Base-by-base conservation (phyloP, 805 yeast species). In the Candida caryicola region DNA sequence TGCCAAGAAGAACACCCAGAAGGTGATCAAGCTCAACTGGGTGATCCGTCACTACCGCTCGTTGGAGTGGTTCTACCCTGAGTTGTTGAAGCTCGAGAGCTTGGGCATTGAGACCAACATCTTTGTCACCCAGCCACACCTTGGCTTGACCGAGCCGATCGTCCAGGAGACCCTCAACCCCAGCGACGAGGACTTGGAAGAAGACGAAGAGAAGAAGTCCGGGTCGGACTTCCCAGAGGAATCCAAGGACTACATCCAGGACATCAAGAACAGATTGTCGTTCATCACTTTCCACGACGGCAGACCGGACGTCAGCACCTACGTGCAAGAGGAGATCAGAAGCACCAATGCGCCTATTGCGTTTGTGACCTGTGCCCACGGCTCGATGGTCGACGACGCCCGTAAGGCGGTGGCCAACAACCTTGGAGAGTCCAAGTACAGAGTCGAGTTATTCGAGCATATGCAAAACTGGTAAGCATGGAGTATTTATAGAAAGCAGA, bases 301-400 rank as follows among this genome's bases (percentile, higher is more conserved):
- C 25, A 64, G 79, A 55, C 71, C 77, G 12, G 47, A 67, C 36
- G 44, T 70, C 23, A 50, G 52, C 1, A 54, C 48, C 14, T 17
- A 74, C 14, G 55, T 76, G 12, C 44, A 45, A 4, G 37, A 50
- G 7, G 79, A 73, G 40, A 55, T 75, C 10, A 37, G 30, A 2
- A 63, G 59, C 28, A 46, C 69, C 14, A 41, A 45, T 12, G 74
- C 75, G 6, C 50, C 74, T 4, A 46, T 70, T 36, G 79, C 74
- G 1, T 56, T 76, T 45, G 71, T 69, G 37, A 64, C 71, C 3
- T 76, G 81, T 61, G 77, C 76, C 17, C 76, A 73, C 53, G 63
- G 69, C 18, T 43, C 60, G 18, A 62, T 74, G 64, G 71, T 62
- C 27, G 69, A 64, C 43, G 59, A 52, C 4, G 43, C 55, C 31